phyloP scores from a whole-genome alignment of 495 filamentous ascomycete species.

The Mytilinidion resinicola region DNA sequence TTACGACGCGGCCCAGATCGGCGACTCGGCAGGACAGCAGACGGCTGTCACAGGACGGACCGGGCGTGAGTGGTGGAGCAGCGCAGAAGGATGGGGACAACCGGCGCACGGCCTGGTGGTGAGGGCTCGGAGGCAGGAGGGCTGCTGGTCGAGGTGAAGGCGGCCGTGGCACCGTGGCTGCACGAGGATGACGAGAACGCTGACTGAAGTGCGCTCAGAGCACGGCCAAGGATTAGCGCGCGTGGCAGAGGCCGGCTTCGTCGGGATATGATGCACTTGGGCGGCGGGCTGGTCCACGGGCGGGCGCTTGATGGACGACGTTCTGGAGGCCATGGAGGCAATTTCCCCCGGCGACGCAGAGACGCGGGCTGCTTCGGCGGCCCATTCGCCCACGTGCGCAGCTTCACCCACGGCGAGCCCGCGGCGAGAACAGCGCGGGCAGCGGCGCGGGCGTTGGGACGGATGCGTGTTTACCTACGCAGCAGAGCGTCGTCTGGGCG shows the following conservation, averaged over 20 bases:
- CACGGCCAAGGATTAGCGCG: not conserved
- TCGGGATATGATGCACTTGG: constrained; percentile 28
- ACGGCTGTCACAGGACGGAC: not conserved
- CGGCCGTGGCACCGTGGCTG: not conserved
- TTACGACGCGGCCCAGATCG: constrained; percentile 1
- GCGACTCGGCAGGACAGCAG: not conserved
- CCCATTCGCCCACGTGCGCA: too few species aligned
- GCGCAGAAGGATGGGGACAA: too few species aligned
- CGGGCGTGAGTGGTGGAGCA: too few species aligned
- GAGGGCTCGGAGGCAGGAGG: too few species aligned
- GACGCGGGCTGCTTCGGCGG: too few species aligned
- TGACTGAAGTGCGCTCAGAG: constrained; percentile 9
- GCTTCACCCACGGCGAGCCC: too few species aligned
- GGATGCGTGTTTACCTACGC: too few species aligned
- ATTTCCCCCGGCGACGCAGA: too few species aligned
- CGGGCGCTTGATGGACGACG: not conserved
- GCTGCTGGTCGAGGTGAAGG: not conserved
- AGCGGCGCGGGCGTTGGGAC: too few species aligned
- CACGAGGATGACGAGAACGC: not conserved
- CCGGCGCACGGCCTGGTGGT: too few species aligned
- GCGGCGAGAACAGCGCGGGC: too few species aligned
- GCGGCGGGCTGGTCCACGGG: not conserved
- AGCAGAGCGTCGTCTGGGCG: too few species aligned
- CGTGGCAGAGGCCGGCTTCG: not conserved
- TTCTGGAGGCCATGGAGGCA: not conserved